Percentiles rank a stretch among this genome's conserved stretches.
Conservation (phyloP, 106 monocot genomes). For the Phalaenopsis aphrodite region DNA sequence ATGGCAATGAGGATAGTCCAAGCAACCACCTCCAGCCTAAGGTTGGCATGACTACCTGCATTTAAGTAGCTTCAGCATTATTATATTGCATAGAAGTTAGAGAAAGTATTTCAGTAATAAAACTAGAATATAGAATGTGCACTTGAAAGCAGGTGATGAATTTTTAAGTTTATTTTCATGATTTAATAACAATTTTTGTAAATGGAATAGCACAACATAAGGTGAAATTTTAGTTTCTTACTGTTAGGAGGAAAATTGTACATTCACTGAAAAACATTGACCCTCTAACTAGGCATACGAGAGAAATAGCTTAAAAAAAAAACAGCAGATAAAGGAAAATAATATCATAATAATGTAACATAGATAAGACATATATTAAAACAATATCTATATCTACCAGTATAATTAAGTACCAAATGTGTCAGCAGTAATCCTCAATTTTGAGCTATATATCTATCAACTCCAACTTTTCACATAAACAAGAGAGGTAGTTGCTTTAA, state of each 20-base stretch:
- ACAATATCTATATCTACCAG: neutral
- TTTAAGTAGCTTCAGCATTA: neutral
- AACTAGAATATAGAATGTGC: neutral
- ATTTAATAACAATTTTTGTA: neutral
- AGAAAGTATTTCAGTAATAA: neutral
- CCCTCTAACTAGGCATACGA: neutral
- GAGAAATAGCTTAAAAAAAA: no score
- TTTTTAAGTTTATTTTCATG: neutral
- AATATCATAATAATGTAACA: no score
- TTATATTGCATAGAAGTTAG: neutral
- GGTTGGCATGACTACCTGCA: slow-evolving; percentile 64
- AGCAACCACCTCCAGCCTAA: slow-evolving; percentile 88
- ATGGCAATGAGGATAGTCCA: slow-evolving; percentile 56
- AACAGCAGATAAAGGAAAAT: no score
- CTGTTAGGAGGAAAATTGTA: neutral
- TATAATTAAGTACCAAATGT: neutral
- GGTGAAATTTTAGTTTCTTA: neutral
- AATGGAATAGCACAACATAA: neutral
- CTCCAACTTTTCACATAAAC: no score
- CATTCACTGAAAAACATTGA: neutral
- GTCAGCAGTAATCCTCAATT: neutral
- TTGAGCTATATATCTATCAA: neutral
- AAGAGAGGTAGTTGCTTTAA: no score
- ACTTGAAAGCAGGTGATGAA: neutral
- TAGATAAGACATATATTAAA: neutral